Evolutionary conservation across 148 eudicot species (phyloP).

Genomic region (Fallopia convolvulus): DNA sequence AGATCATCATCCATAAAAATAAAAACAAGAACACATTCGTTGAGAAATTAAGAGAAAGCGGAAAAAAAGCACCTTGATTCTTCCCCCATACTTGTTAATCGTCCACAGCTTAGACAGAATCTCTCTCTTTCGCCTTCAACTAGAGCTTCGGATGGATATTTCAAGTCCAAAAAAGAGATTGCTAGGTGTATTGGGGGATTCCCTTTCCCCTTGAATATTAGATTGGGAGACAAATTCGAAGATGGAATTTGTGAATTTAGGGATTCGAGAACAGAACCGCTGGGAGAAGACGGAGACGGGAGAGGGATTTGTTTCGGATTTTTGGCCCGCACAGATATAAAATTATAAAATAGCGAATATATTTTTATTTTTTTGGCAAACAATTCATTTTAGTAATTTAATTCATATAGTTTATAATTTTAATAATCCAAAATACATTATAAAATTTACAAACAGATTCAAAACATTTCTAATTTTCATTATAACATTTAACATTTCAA

Average conservation of each 20-base stretch:
- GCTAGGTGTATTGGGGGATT: too few species aligned
- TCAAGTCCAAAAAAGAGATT: not conserved
- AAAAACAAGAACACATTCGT: not conserved
- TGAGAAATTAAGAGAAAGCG: not conserved
- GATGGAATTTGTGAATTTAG: conserved; percentile 1
- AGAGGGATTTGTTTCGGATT: not conserved
- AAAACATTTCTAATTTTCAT: too few species aligned
- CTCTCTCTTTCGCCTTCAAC: not conserved
- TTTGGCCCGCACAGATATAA: too few species aligned
- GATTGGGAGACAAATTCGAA: not conserved
- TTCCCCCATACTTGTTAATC: not conserved
- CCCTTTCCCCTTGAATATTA: not conserved
- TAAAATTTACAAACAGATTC: too few species aligned
- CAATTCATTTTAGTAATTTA: too few species aligned
- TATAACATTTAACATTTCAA: too few species aligned
- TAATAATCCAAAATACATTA: not conserved
- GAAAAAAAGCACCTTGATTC: not conserved
- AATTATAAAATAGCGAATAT: too few species aligned
- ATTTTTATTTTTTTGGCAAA: too few species aligned
- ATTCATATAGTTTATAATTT: too few species aligned
- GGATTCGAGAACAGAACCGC: conserved; percentile 1
- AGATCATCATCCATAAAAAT: not conserved
- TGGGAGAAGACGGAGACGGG: not conserved
- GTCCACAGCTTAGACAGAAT: not conserved
- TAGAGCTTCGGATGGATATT: not conserved